Evolutionary conservation across 2,329 filamentous ascomycete genomes (phyloP).

Genomic region (Trichothecium sympodiale): DNA sequence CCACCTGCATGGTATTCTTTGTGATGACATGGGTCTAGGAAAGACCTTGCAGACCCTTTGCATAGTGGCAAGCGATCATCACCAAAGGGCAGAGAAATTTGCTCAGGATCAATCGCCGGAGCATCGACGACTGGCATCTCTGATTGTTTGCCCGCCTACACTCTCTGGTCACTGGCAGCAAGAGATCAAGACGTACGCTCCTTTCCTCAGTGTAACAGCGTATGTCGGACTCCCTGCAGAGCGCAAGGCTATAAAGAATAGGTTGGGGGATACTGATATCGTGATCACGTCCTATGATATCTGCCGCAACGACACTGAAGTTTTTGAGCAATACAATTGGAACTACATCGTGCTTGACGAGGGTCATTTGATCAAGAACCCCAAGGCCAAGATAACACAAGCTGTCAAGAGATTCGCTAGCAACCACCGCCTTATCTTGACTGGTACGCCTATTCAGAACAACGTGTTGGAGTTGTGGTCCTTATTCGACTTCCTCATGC

Average conservation of each 20-base stretch:
- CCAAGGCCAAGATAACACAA: conserved; percentile 88
- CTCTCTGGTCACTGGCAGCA: conserved; percentile 98
- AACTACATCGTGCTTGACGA: conserved; percentile 97
- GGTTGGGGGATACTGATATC: conserved; percentile 71
- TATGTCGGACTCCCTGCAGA: conserved; percentile 86
- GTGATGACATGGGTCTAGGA: conserved; percentile 97
- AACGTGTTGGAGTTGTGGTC: conserved; percentile 97
- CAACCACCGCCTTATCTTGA: conserved; percentile 92
- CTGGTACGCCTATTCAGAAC: conserved; percentile 94
- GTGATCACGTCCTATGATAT: conserved; percentile 98
- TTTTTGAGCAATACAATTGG: conserved; percentile 76
- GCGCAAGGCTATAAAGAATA: conserved; percentile 57
- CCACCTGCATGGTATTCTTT: conserved; percentile 94
- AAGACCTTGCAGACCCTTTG: conserved; percentile 97
- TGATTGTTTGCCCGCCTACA: conserved; percentile 93
- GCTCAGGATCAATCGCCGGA: conserved; percentile 71
- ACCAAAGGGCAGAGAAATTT: conserved; percentile 84
- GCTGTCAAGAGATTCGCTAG: conserved; percentile 83
- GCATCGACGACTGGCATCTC: conserved; percentile 67
- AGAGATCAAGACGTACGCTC: conserved; percentile 90
- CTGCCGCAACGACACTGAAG: conserved; percentile 86
- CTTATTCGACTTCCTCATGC: conserved; percentile 97
- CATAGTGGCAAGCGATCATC: conserved; percentile 95
- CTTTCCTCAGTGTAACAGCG: conserved; percentile 79
- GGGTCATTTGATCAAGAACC: conserved; percentile 97